phyloP scores from a whole-genome alignment of 805 yeast species.

The Sporopachydermia quercuum region DNA sequence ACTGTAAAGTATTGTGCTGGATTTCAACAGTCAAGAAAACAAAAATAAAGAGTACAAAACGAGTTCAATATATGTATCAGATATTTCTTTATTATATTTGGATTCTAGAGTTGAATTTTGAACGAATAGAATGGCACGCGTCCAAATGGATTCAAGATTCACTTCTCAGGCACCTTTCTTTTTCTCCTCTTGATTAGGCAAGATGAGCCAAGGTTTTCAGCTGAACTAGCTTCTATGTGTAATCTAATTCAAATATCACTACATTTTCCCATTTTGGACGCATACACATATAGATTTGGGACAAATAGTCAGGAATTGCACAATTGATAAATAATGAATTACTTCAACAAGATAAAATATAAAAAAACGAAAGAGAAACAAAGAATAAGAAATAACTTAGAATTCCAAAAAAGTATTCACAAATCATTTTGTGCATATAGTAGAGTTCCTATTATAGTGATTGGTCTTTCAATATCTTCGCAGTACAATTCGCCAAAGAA shows the following conservation, averaged over 20 bases:
- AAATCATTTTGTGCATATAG: slow-evolving; percentile 1
- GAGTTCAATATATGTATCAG: slow-evolving; percentile 1
- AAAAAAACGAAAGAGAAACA: neutral
- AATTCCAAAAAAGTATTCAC: slow-evolving; percentile 1
- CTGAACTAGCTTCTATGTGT: slow-evolving; percentile 1
- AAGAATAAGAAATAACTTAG: slow-evolving; percentile 1
- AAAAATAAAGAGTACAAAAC: neutral
- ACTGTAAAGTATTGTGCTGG: neutral
- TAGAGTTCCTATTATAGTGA: slow-evolving; percentile 1
- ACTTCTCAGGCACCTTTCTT: slow-evolving; percentile 1
- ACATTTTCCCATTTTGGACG: slow-evolving; percentile 1
- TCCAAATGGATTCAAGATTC: slow-evolving; percentile 1
- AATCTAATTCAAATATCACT: slow-evolving; percentile 1
- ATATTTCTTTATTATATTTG: slow-evolving; percentile 1
- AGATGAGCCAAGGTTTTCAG: slow-evolving; percentile 1
- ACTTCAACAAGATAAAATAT: neutral
- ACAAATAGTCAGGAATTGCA: neutral
- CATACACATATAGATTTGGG: neutral
- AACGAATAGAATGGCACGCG: slow-evolving; percentile 1
- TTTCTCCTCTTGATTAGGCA: slow-evolving; percentile 1
- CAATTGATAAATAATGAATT: neutral
- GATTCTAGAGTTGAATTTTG: slow-evolving; percentile 1
- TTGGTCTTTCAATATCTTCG: slow-evolving; percentile 1
- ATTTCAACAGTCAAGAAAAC: neutral
- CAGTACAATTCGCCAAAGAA: slow-evolving; percentile 1